These are phyloP conservation scores for Uromyces viciae-fabae DNA, from an alignment of 1,284 basidiomycete species.

Conservation along the genomic window DNA sequence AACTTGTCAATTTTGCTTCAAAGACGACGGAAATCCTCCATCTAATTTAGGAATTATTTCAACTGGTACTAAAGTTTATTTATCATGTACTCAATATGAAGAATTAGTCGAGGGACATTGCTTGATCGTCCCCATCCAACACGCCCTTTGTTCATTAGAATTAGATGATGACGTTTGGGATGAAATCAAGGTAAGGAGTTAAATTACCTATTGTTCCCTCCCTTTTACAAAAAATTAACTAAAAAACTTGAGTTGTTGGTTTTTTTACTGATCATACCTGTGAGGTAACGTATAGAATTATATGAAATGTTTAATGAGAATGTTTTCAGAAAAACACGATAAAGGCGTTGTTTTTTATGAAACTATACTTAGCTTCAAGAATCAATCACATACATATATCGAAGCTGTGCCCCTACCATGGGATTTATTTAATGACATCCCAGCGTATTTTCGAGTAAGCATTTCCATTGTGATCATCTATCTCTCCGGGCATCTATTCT, in stretches of 20 bases:
- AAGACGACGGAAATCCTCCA: conserved; percentile 61
- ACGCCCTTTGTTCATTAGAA: conserved; percentile 84
- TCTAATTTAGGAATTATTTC: conserved; percentile 74
- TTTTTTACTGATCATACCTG: background rate
- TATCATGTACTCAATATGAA: conserved; percentile 79
- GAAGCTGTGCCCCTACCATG: conserved; percentile 84
- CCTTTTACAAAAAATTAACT: background rate
- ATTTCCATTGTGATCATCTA: conserved; percentile 10
- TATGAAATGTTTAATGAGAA: conserved; percentile 95
- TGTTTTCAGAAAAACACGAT: conserved; percentile 76
- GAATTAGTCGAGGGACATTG: conserved; percentile 85
- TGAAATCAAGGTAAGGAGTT: conserved; percentile 71
- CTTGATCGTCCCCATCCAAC: conserved; percentile 90
- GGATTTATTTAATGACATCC: conserved; percentile 75
- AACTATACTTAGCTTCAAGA: conserved; percentile 76
- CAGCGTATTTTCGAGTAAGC: conserved; percentile 83
- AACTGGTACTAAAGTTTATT: conserved; percentile 81
- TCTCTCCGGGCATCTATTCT: no score
- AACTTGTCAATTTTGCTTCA: conserved; percentile 55
- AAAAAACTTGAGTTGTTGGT: background rate
- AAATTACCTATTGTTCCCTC: background rate
- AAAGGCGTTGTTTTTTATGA: conserved; percentile 91
- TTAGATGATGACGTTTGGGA: conserved; percentile 98
- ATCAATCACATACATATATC: conserved; percentile 84
- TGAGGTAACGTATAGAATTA: conserved; percentile 85